Evolutionary conservation across 2,329 filamentous ascomycete species (phyloP), one percentile per base, ranked within the genome.

Genomic region (Atkinsonella texensis): DNA sequence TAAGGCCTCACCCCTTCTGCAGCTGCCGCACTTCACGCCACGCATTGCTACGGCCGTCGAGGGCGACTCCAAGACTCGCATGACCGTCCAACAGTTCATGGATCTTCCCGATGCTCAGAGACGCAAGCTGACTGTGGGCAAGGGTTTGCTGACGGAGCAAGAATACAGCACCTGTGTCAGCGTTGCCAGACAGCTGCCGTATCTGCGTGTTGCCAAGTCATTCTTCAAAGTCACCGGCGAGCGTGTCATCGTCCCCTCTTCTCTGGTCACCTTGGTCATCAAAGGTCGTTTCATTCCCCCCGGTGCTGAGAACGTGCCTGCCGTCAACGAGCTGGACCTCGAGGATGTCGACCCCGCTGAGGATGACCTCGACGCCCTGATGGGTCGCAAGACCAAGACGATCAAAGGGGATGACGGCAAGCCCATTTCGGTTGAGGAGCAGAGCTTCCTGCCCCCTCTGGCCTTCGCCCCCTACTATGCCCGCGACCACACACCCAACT

Each of bases 151-250:
- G 39, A 83, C 78, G 4, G 83, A 89, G 58, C 69, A 79, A 54
- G 81, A 96, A 66, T 95, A 95, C 69, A 74, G 80, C 56, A 78
- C 83, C 42, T 86, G 85, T 39, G 75, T 95, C 54, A 70, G 71
- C 46, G 85, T 96, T 32, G 90, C 89, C 31, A 81, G 82, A 60
- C 88, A 96, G 69, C 76, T 98, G 31, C 93, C 93, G 1, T 80
- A 82, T 56, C 76, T 98, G 51, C 80, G 86, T 53, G 82, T 98
- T 11, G 88, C 89, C 63, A 94, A 89, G 71, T 88, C 89, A 8
- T 98, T 95, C 71, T 98, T 98, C 81, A 98, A 98, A 75, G 94
- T 98, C 45, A 84, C 89, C 49, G 93, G 93, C 64, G 94, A 98
- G 71, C 87, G 86, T 58, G 86, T 85, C 66, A 88, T 98, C 63